Evolutionary conservation across 305 asterid species (phyloP), one percentile per base, ranked within the genome.

Genomic region (Solanum chacoense): DNA sequence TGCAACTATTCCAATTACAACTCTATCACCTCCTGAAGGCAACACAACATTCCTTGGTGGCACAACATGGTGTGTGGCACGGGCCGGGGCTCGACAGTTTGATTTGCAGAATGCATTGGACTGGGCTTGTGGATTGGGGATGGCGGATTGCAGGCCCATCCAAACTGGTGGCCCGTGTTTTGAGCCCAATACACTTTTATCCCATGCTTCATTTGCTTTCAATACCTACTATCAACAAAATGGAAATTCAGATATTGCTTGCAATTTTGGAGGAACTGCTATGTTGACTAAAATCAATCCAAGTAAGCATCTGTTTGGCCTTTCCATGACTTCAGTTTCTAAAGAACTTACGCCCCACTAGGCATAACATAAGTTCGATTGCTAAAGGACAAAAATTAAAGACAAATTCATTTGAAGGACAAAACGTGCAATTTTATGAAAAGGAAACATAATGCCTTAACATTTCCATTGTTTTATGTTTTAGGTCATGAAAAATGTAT

Each of bases 261-360:
- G 99, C 93, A 89, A 94, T 88, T 96, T 96, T 90, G 98, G 99
- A 71, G 98, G 99, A 40, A 92, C 98, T 29, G 98, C 98, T 26
- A 31, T 38, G 50, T 50, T 94, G 11, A 95, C 95, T 50, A 92
- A 34, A 59, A 87, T 35, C 55, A 92, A 96, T 91, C 99, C 99
- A 6, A 94, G 98, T 96, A 32, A 92, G 95, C 88, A 11, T 88
- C 26, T 35, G 4, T 42, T 75, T 55, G 31, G 35, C 59, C 29
- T 77, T n/a, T 24, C 45, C 72, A 67, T 67, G 73, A 67, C 31
- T 24, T 67, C 28, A 67, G 31, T 24, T 67, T 67, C 31, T 67
- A 67, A 67, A 67, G 14, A 67, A 67, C 2, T 67, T 67, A 40
- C 4, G 16, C 7, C 4, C 16, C 31, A 10, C 31, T 67, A n/a